Evolutionary conservation across 1,139 yeast species (phyloP), one percentile per base, ranked within the genome.

Genomic region (Fermentozyma sake): DNA sequence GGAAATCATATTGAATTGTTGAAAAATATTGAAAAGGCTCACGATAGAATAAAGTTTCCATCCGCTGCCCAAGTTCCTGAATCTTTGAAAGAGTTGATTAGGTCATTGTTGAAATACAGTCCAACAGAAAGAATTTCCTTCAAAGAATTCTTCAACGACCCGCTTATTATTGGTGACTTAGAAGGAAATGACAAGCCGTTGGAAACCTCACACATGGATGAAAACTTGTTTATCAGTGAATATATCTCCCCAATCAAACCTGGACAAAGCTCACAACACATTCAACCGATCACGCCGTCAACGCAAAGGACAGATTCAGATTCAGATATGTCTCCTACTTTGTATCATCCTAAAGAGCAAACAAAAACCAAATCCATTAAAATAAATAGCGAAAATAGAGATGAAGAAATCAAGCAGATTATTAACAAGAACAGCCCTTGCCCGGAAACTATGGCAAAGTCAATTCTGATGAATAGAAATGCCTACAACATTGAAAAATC

Each of bases 61-160:
- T 55, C 73, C 12, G 64, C 67, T 28, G 73, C 77, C 9, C 68
- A 65, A 45, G 76, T 76, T 3, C 73, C 81, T 0, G 76, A 68
- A n/a, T 76, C 76, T 23, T 63, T 89, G 37, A 76, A 80, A 42
- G 61, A 70, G 28, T 67, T 91, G 37, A 84, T 91, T 16, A 70
- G 86, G 35, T 74, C 84, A 0, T 63, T 91, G 37, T 65, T 91
- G 41, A 84, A 81, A 46, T 81, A 85, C 44, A 81, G 82, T 40
- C 96, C 98, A 6, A 73, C 83, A 1, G 93, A 85, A 50, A 71
- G 98, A 46, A 78, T 89, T 58, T 81, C 93, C 2, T 91, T 86
- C 54, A 74, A 71, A 35, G 97, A 89, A 51, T 86, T 91, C 52
- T 91, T 91, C 53, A 72, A 64, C 33, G 79, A 81, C 44, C 71